phyloP scores from a whole-genome alignment of 2,329 filamentous ascomycete species.

The Botrytis hyacinthi region DNA sequence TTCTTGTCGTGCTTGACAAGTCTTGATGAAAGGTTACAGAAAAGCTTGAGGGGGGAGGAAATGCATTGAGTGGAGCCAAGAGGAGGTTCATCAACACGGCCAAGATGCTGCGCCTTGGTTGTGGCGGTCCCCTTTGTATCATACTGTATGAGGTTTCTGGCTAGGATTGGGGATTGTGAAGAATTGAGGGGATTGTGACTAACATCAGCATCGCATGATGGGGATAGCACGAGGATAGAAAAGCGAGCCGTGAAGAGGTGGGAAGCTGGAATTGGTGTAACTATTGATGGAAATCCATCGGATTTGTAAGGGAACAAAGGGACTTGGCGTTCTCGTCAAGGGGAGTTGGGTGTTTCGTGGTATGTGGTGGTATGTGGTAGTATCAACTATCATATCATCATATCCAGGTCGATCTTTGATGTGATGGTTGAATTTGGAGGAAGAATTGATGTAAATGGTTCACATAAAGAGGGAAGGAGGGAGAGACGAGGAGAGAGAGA shows the following conservation, averaged over 20 bases:
- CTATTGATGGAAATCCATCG: neutral
- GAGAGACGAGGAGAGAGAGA: no score
- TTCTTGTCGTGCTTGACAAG: neutral
- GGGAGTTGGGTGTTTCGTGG: neutral
- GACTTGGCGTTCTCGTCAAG: constrained; percentile 17
- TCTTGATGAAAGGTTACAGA: neutral
- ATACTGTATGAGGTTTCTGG: neutral
- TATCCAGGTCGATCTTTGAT: neutral
- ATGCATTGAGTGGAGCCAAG: constrained; percentile 17
- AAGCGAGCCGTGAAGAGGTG: neutral
- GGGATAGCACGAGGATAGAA: constrained; percentile 14
- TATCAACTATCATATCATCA: neutral
- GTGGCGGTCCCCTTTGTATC: constrained; percentile 1
- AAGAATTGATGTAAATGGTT: neutral
- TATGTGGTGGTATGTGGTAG: no score
- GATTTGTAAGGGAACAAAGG: constrained; percentile 9
- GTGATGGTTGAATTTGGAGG: neutral
- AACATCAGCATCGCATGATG: neutral
- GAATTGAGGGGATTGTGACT: neutral
- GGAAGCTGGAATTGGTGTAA: neutral
- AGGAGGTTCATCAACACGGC: constrained; percentile 4
- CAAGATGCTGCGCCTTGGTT: constrained; percentile 17
- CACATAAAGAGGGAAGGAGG: no score
- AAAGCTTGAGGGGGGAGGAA: constrained; percentile 9
- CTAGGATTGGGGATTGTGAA: neutral